A percentile compares a stretch with the other conserved stretches of the same genome.
Conservation (phyloP, 345 rosid genomes). For the Citrus sinensis region DNA sequence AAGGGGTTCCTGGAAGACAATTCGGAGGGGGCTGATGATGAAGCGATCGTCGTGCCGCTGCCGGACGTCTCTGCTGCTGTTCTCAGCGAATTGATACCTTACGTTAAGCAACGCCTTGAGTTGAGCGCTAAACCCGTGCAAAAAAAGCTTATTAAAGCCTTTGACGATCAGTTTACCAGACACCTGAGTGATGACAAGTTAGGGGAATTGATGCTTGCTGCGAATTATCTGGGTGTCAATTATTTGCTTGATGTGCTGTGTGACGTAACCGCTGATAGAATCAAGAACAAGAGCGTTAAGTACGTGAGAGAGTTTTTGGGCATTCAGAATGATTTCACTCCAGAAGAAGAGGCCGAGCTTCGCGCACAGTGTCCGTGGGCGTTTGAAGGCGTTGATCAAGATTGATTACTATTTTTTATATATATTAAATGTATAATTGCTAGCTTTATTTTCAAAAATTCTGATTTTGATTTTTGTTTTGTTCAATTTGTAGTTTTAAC, state of each 20-base stretch:
- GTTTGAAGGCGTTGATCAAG: background rate
- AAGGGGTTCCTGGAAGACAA: slow-evolving; percentile 12
- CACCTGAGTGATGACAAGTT: background rate
- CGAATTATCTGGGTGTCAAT: slow-evolving; percentile 12
- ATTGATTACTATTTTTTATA: background rate
- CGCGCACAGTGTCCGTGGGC: slow-evolving; percentile 13
- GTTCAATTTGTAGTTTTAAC: no score
- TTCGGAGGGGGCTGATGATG: background rate
- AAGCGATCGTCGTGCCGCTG: background rate
- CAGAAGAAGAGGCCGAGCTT: slow-evolving; percentile 13
- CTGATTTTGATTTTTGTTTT: no score
- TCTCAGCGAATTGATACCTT: background rate
- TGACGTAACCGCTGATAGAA: background rate
- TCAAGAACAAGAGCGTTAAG: slow-evolving; percentile 15
- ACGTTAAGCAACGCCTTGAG: background rate
- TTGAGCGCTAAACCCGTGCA: background rate
- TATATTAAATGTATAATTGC: no score
- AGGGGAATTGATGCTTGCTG: background rate
- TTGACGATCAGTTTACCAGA: background rate
- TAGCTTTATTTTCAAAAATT: no score
- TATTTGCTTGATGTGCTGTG: background rate
- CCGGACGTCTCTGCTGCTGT: background rate
- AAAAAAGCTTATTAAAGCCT: background rate
- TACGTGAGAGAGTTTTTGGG: slow-evolving; percentile 5
- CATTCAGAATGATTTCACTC: slow-evolving; percentile 12